phyloP scores from a whole-genome alignment of 768 basidiomycete genomes.

The Auriculariales sp. region DNA sequence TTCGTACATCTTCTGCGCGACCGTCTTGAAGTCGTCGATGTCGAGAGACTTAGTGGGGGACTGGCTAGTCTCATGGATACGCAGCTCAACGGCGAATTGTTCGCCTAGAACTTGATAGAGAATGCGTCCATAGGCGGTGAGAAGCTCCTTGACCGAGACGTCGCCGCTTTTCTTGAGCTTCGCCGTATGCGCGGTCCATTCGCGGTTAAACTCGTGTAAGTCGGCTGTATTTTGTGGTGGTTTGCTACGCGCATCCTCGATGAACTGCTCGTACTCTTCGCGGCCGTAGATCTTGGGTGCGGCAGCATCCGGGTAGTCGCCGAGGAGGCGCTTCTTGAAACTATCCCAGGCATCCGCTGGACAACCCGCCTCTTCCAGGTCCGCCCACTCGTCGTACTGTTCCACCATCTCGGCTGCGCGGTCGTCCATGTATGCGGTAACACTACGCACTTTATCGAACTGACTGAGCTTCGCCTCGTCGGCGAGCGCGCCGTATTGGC shows the following conservation, averaged over 20 bases:
- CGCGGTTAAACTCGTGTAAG: background rate
- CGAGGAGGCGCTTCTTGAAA: background rate
- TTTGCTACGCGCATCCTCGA: background rate
- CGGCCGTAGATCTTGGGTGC: background rate
- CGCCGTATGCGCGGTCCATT: background rate
- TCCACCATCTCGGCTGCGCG: background rate
- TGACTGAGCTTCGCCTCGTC: background rate
- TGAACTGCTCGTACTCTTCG: background rate
- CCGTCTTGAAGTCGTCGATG: too few relatives aligned
- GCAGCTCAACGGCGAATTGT: too few relatives aligned
- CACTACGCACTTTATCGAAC: background rate
- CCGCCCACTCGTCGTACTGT: background rate
- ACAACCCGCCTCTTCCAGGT: background rate
- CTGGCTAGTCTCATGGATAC: too few relatives aligned
- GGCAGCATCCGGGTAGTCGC: background rate
- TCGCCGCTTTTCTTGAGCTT: background rate
- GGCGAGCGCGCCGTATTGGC: background rate
- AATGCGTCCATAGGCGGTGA: too few relatives aligned
- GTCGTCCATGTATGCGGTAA: background rate
- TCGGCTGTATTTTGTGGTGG: too few relatives aligned
- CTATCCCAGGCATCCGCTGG: background rate
- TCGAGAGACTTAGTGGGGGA: too few relatives aligned
- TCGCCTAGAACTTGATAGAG: too few relatives aligned
- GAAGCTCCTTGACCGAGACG: too few relatives aligned
- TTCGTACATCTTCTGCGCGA: too few relatives aligned